A percentile compares a stretch with the other conserved stretches of the same genome.
Conservation (phyloP, 768 basidiomycete species). For the Lanmaoa pseudosensibilis region DNA sequence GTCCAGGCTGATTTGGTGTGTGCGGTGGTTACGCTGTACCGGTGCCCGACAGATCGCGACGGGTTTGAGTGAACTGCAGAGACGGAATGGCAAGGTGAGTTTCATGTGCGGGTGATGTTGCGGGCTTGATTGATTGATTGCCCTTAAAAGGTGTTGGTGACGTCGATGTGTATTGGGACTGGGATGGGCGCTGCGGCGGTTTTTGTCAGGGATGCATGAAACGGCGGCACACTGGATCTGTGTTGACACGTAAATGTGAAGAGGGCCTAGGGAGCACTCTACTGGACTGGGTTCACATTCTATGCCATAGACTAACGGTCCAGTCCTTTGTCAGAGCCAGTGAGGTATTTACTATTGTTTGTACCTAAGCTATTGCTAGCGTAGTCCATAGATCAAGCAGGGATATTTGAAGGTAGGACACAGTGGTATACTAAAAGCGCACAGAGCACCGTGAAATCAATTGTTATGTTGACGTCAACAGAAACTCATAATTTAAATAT, state of each 20-base stretch:
- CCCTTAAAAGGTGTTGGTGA: constrained; percentile 64
- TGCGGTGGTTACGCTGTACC: constrained; percentile 60
- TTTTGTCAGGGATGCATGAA: constrained; percentile 54
- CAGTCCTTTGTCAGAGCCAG: too few relatives aligned
- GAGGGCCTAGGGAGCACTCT: too few relatives aligned
- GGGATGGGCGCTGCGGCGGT: constrained; percentile 89
- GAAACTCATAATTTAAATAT: not conserved
- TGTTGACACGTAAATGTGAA: not conserved
- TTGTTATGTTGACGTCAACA: not conserved
- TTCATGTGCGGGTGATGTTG: not conserved
- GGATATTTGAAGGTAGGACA: not conserved
- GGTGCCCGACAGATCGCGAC: constrained; percentile 84
- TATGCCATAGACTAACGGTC: not conserved
- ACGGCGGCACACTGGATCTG: not conserved
- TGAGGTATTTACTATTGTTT: too few relatives aligned
- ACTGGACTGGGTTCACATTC: not conserved
- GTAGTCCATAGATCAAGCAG: too few relatives aligned
- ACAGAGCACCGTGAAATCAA: not conserved
- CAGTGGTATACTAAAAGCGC: not conserved
- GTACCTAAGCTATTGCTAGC: too few relatives aligned
- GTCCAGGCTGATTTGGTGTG: constrained; percentile 10
- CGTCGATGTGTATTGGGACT: constrained; percentile 85
- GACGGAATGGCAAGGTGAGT: constrained; percentile 64
- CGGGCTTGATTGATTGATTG: not conserved
- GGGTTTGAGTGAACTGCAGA: constrained; percentile 70